Conservation (phyloP, 495 filamentous ascomycete genomes). For the Immersiella caudata region DNA sequence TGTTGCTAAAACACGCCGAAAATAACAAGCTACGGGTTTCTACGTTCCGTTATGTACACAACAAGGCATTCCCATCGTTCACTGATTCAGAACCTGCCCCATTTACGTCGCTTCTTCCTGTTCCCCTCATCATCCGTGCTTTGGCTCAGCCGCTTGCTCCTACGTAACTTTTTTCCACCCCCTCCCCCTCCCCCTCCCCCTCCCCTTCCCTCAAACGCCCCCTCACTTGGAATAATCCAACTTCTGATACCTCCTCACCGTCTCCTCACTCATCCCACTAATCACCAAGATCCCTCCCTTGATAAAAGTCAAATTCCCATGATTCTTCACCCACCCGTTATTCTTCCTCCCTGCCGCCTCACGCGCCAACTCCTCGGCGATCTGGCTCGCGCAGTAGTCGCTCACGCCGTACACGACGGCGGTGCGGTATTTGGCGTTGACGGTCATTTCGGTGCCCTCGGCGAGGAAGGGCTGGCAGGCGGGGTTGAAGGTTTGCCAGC, state of each 20-base stretch:
- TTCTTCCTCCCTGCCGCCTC: conserved; percentile 29
- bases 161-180: neutral
- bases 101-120: too few species aligned
- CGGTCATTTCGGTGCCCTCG: conserved; percentile 21
- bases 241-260: conserved; percentile 22
- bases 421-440: conserved; percentile 24
- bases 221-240: conserved; percentile 18
- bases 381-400: conserved; percentile 22
- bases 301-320: conserved; percentile 27
- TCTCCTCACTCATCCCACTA: conserved; percentile 24
- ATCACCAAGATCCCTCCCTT: conserved; percentile 29
- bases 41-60: too few species aligned
- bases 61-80: too few species aligned
- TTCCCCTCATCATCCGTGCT: too few species aligned
- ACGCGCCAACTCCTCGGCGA: conserved; percentile 30
- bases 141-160: too few species aligned
- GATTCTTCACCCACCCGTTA: conserved; percentile 24
- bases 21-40: too few species aligned
- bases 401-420: conserved; percentile 28
- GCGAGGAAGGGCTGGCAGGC: conserved; percentile 28
- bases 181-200: neutral
- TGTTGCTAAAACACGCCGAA: too few species aligned
- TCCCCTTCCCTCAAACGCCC: neutral
- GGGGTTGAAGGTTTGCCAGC: conserved; percentile 34
- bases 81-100: too few species aligned